phyloP scores from a whole-genome alignment of 2,329 filamentous ascomycete genomes.

The Fusarium avenaceum region DNA sequence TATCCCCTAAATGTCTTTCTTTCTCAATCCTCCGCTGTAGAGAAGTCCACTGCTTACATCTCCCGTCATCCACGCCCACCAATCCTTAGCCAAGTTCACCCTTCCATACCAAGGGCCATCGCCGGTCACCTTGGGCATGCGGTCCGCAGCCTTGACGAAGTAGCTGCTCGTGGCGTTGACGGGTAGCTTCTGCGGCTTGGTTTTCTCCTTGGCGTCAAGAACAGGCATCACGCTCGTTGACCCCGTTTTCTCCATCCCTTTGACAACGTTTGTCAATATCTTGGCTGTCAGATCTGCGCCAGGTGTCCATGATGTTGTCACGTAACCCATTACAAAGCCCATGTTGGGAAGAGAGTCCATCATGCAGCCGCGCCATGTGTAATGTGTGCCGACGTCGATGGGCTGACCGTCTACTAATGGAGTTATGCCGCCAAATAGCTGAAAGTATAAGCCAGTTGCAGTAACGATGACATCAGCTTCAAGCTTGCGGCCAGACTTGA shows the following conservation, averaged over 20 bases:
- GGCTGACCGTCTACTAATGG: slow-evolving; percentile 67
- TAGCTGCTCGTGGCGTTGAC: slow-evolving; percentile 53
- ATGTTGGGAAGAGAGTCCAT: slow-evolving; percentile 76
- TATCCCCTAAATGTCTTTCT: slow-evolving; percentile 43
- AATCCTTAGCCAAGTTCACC: slow-evolving; percentile 50
- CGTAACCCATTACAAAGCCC: slow-evolving; percentile 73
- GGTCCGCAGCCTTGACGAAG: slow-evolving; percentile 53
- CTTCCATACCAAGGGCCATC: slow-evolving; percentile 56
- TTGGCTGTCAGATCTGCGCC: slow-evolving; percentile 68
- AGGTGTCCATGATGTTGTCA: slow-evolving; percentile 76
- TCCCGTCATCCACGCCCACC: slow-evolving; percentile 50
- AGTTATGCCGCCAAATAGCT: slow-evolving; percentile 66
- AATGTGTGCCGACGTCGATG: slow-evolving; percentile 64
- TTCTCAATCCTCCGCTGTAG: slow-evolving; percentile 45
- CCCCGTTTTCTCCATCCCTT: slow-evolving; percentile 64
- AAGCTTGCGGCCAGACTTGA: slow-evolving; percentile 63
- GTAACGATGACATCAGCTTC: slow-evolving; percentile 77
- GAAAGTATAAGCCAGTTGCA: slow-evolving; percentile 74
- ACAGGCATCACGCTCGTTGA: slow-evolving; percentile 62
- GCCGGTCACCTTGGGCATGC: slow-evolving; percentile 55
- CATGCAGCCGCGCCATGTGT: slow-evolving; percentile 75
- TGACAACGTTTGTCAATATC: slow-evolving; percentile 65
- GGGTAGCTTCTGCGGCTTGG: slow-evolving; percentile 47
- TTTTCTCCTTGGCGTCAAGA: slow-evolving; percentile 46
- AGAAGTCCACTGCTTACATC: slow-evolving; percentile 52